Evolutionary conservation across 345 rosid genomes (phyloP), one percentile per base, ranked within the genome.

Genomic region (Nasturtium officinale): DNA sequence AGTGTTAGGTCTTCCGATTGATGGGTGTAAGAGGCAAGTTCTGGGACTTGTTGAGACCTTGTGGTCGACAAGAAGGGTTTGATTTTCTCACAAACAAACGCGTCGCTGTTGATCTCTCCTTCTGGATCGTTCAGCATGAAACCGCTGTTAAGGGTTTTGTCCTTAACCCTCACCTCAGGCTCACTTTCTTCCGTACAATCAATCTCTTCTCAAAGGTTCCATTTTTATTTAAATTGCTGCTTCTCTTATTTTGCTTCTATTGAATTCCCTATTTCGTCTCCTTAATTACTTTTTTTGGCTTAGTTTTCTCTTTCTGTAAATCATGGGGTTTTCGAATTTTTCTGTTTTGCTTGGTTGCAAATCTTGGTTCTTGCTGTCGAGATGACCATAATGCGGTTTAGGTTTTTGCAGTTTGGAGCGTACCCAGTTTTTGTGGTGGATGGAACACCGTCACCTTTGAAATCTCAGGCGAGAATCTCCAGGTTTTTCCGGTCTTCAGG

Each of bases 11-110:
- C 23, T 45, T 69, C 35, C 5, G 2, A 57, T 56, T 46, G 58
- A 87, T 91, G 97, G 99, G 96, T 16, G 89, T 88, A 8, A 94
- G 97, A 20, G 94, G 94, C 21, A 87, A 86, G n/a, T 91, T 95
- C 83, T 95, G 99, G 96, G 96, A 88, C 38, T 67, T 87, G 81
- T 72, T 90, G 9, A 88, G 81, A 77, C 98, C 97, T 81, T 82
- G 78, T 38, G 87, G 78, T 23, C 81, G 79, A 7, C 63, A 35
- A 21, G 79, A 91, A 71, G 96, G 90, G 9, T 82, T 71, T 67
- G 89, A 84, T 79, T 87, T 32, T 83, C 78, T 95, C 78, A 85
- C 92, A 43, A 77, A 82, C 32, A 91, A 90, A 73, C 83, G 88
- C 38, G 94, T 95, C 35, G 94, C 97, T 11, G 86, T 95, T 55